These are phyloP conservation scores for Hysterangium stoloniferum DNA, from an alignment of 768 basidiomycete species.

Conservation along the genomic window DNA sequence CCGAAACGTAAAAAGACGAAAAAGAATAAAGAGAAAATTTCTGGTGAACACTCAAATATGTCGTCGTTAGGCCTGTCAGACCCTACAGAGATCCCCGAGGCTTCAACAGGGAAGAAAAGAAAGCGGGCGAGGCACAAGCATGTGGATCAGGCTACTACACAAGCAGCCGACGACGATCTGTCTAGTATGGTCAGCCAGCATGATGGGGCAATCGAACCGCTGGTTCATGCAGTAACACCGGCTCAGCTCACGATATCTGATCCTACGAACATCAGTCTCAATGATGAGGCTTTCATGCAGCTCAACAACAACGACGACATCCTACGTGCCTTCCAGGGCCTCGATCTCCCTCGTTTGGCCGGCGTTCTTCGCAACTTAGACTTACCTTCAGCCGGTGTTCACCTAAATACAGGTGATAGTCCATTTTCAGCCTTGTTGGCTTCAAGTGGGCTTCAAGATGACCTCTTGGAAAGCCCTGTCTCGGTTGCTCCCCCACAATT, in stretches of 20 bases:
- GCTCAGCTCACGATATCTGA: slow-evolving; percentile 17
- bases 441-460: slow-evolving; percentile 18
- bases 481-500: slow-evolving; percentile 13
- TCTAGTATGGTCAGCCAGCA: slow-evolving; percentile 6
- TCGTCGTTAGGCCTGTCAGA: too few relatives aligned
- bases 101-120: too few relatives aligned
- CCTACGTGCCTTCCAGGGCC: slow-evolving; percentile 60
- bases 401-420: slow-evolving; percentile 57
- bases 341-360: slow-evolving; percentile 67
- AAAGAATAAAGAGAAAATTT: too few relatives aligned
- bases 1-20: too few relatives aligned
- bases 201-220: not conserved
- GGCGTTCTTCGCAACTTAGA: slow-evolving; percentile 52
- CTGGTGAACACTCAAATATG: too few relatives aligned
- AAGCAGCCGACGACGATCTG: slow-evolving; percentile 16
- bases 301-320: slow-evolving; percentile 60
- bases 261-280: slow-evolving; percentile 33
- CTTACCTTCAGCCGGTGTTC: slow-evolving; percentile 51
- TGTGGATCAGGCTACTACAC: too few relatives aligned
- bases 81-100: too few relatives aligned
- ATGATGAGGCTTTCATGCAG: slow-evolving; percentile 23
- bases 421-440: slow-evolving; percentile 34
- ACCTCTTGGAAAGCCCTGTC: slow-evolving; percentile 20
- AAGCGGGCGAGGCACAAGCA: too few relatives aligned
- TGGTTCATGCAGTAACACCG: not conserved